phyloP scores from a whole-genome alignment of 1,139 yeast species.

The Pichia sp. region DNA sequence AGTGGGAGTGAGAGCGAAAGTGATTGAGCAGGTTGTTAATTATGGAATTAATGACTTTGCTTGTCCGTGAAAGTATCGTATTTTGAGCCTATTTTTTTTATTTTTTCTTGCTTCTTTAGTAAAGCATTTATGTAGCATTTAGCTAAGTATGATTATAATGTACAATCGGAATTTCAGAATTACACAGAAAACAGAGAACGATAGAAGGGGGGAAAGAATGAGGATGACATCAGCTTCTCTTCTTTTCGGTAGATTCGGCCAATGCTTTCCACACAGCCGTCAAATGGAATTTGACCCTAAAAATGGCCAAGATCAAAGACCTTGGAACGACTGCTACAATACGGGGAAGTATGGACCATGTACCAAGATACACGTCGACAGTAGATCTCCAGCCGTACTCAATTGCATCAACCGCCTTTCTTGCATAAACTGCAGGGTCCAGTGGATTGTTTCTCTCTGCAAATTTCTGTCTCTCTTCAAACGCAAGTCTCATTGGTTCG shows the following conservation, averaged over 20 bases:
- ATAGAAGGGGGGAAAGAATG: too few species aligned
- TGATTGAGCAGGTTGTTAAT: conserved; percentile 7
- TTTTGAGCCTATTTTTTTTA: too few species aligned
- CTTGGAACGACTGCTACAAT: conserved; percentile 39
- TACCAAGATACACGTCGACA: conserved; percentile 51
- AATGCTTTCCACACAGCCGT: conserved; percentile 27
- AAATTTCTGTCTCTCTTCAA: conserved; percentile 51
- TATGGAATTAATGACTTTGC: conserved; percentile 11
- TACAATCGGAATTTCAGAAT: too few species aligned
- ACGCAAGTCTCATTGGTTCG: conserved; percentile 42
- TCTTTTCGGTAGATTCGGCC: conserved; percentile 7
- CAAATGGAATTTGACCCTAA: conserved; percentile 45
- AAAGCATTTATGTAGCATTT: too few species aligned
- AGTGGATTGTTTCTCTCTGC: conserved; percentile 55
- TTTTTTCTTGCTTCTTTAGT: too few species aligned
- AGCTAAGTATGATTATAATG: too few species aligned
- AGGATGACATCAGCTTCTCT: too few species aligned
- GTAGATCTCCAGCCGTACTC: conserved; percentile 29
- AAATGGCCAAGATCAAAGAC: conserved; percentile 37
- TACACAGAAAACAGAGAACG: too few species aligned
- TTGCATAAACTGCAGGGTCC: conserved; percentile 50
- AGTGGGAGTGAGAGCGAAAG: conserved; percentile 9
- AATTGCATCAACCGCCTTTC: conserved; percentile 44
- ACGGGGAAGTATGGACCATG: conserved; percentile 36
- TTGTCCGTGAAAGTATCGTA: too few species aligned